A percentile compares a stretch with the other conserved stretches of the same genome.
Conservation (phyloP, 306 rosid genomes). For the Vachellia pachyceras region DNA sequence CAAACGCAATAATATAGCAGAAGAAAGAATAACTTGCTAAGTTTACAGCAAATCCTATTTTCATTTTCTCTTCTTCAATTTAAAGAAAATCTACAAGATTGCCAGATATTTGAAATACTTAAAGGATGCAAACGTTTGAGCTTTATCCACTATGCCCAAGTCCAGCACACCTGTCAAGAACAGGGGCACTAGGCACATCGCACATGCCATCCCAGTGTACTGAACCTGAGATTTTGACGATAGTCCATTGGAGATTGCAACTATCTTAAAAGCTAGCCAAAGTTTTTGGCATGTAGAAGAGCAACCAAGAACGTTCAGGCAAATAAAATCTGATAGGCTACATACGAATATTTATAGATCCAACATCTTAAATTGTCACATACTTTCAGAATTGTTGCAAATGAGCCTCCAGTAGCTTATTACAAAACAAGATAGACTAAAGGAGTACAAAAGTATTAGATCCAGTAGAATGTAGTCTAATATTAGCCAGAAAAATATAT, state of each 20-base stretch:
- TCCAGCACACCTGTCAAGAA: not conserved
- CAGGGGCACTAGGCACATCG: not conserved
- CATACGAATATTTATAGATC: not conserved
- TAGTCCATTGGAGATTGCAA: not conserved
- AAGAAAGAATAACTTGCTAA: not conserved
- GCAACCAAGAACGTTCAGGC: not conserved
- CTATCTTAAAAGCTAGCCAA: conserved; percentile 8
- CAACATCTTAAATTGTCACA: not conserved
- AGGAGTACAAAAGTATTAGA: not conserved
- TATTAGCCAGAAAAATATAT: not conserved
- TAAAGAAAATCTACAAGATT: not conserved
- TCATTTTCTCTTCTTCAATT: not conserved
- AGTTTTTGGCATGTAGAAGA: not conserved
- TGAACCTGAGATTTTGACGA: not conserved
- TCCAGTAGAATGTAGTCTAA: not conserved
- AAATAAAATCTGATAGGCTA: not conserved
- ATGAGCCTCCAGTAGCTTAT: not conserved
- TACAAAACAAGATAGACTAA: not conserved
- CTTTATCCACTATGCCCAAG: not conserved
- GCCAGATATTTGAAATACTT: not conserved
- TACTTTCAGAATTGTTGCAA: not conserved
- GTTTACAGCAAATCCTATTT: not conserved
- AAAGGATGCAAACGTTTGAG: not conserved
- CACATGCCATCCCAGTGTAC: not conserved
- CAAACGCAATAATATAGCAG: not conserved